Evolutionary conservation across 73 alveolate species (phyloP).

Genomic region (Paramecium sonneborni): DNA sequence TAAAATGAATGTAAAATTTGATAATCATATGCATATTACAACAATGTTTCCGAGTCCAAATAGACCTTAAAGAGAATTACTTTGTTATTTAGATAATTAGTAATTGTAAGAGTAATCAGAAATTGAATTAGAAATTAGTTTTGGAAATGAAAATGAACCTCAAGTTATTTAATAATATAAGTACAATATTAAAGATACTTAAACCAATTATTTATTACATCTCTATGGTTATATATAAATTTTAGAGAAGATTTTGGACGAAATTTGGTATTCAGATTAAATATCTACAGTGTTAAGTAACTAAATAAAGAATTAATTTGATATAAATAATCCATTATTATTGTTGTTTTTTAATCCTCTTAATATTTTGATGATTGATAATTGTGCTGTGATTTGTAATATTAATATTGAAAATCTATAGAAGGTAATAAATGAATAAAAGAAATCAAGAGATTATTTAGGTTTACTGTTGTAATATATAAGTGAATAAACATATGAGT

Average conservation of each 20-base stretch:
- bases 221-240: neutral
- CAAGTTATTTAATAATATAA: neutral
- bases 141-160: conserved; percentile 24
- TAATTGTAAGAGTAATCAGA: neutral
- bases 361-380: neutral
- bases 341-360: conserved; percentile 10
- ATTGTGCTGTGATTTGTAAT: neutral
- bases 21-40: neutral
- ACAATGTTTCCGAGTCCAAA: neutral
- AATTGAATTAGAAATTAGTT: neutral
- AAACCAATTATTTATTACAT: neutral
- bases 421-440: neutral
- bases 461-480: neutral
- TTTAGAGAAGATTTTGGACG: neutral
- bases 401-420: neutral
- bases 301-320: neutral
- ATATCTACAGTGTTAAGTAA: neutral
- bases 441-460: neutral
- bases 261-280: neutral
- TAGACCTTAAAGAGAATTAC: neutral
- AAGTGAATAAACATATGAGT: neutral
- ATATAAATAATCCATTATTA: neutral
- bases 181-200: neutral
- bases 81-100: neutral
- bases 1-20: conserved; percentile 14